Evolutionary conservation across 768 basidiomycete genomes (phyloP).

Genomic region (Lepiota brunneoincarnata): DNA sequence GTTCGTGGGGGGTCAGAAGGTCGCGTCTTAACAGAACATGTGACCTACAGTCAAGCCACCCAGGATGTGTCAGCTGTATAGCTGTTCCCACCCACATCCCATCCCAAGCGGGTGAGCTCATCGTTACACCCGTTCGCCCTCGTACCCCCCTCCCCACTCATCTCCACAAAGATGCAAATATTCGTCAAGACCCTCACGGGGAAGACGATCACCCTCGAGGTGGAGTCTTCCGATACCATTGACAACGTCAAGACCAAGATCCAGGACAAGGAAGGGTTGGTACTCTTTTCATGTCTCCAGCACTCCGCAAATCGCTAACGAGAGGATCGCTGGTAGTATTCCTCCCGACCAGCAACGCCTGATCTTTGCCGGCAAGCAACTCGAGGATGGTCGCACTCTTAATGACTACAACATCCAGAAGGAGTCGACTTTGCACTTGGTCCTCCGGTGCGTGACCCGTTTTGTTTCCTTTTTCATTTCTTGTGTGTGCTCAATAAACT

Average conservation of each 20-base stretch:
- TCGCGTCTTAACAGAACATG: constrained; percentile 17
- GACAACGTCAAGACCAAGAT: constrained; percentile 89
- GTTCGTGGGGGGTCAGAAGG: neutral
- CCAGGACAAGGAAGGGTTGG: constrained; percentile 57
- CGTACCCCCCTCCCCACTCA: constrained; percentile 17
- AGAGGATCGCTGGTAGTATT: constrained; percentile 47
- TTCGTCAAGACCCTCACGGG: constrained; percentile 84
- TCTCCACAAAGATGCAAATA: constrained; percentile 43
- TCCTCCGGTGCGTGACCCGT: constrained; percentile 70
- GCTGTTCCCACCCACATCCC: constrained; percentile 26
- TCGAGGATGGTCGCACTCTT: constrained; percentile 96
- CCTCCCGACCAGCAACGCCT: constrained; percentile 94
- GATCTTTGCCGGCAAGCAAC: constrained; percentile 97
- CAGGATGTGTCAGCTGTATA: constrained; percentile 25
- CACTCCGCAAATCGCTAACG: constrained; percentile 1
- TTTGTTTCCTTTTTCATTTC: constrained; percentile 6
- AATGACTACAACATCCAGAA: constrained; percentile 99
- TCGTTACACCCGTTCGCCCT: constrained; percentile 8
- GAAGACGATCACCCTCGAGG: constrained; percentile 98
- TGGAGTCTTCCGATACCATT: constrained; percentile 95
- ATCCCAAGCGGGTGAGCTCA: constrained; percentile 27
- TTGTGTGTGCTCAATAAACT: neutral
- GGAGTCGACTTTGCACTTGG: constrained; percentile 96
- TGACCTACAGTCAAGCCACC: constrained; percentile 34
- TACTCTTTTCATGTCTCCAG: neutral